Base-by-base conservation (phyloP, 345 rosid genomes). In the Pseudoturritis turrita region DNA sequence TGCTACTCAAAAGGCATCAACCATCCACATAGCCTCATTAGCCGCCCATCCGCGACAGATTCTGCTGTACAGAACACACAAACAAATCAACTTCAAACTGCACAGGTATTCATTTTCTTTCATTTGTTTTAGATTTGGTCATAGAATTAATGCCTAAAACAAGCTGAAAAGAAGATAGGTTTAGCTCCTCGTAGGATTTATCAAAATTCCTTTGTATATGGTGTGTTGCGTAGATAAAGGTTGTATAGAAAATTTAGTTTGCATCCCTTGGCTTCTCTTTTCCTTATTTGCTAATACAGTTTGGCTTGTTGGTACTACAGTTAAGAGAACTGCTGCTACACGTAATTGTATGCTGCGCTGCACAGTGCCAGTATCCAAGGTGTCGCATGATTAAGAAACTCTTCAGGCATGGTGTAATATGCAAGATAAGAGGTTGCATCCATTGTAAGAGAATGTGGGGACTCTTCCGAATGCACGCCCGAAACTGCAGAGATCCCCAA, bases 381-480 rank as follows among this genome's bases (percentile, higher is more conserved):
- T 94, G 97, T 71, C 90, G 95, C 12, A 84, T 82, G 78, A 92
- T 89, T 77, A 95, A 83, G 83, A 83, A 82, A 26, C 89, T 95
- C 49, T 75, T 91, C 81, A 85, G 88, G 61, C 99, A 95, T 81
- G 98, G 98, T 45, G 70, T 87, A 64, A 77, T 63, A 59, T 95
- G 99, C 88, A 91, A 77, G 76, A 85, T 87, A 72, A 90, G 92
- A 65, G 97, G 88, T 45, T 95, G 99, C 77, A 62, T 33, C 65
- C 80, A 82, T 54, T 95, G 98, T 72, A 91, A 95, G 84, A 86
- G 74, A 79, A 95, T 95, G 97, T 95, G 99, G 99, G 83, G 82
- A 72, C 90, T 95, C 60, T 82, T 95, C 51, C 96, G 88, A 82
- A 83, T 89, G 69, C 99, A 95, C 81, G 88, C 99, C 36, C 90